phyloP scores from a whole-genome alignment of 768 basidiomycete genomes.

The Suillus tomentosus region DNA sequence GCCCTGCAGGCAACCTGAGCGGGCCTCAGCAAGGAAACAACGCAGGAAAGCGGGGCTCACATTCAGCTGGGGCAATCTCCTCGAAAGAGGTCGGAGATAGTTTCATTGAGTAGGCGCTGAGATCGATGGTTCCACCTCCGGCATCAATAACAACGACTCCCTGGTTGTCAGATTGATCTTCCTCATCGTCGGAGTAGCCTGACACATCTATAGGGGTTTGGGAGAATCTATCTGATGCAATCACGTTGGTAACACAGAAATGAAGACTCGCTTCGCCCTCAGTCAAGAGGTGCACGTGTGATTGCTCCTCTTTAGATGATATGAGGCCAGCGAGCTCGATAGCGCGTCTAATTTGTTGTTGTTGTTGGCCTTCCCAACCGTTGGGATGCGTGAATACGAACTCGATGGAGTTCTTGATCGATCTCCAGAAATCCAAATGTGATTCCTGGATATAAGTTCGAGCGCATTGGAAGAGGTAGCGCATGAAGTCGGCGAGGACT shows the following conservation, averaged over 20 bases:
- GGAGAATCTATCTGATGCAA: constrained; percentile 34
- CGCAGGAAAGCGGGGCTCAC: constrained; percentile 17
- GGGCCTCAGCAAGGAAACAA: not conserved
- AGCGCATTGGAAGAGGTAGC: constrained; percentile 28
- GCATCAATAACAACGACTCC: constrained; percentile 50
- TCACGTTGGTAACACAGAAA: constrained; percentile 44
- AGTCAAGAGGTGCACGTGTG: constrained; percentile 27
- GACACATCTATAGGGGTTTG: constrained; percentile 8
- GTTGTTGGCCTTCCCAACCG: constrained; percentile 35
- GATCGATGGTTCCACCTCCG: constrained; percentile 42
- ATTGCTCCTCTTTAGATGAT: constrained; percentile 14
- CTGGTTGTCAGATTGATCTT: constrained; percentile 29
- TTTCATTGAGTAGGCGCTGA: constrained; percentile 38
- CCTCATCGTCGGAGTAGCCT: constrained; percentile 6
- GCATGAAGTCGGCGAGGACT: constrained; percentile 31
- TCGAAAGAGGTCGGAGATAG: constrained; percentile 29
- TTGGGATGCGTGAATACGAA: constrained; percentile 33
- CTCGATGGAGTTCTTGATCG: constrained; percentile 23
- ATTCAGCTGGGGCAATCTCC: constrained; percentile 37
- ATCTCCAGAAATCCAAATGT: constrained; percentile 34
- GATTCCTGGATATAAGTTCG: constrained; percentile 25
- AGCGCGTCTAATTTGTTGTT: constrained; percentile 31
- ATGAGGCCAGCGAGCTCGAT: constrained; percentile 27
- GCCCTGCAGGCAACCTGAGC: constrained; percentile 40
- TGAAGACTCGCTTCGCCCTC: constrained; percentile 31